Percentiles rank a stretch among this genome's conserved stretches.
phyloP scores from a whole-genome alignment of 371 early-diverging fungal species.

The Syncephalis plumigaleata region DNA sequence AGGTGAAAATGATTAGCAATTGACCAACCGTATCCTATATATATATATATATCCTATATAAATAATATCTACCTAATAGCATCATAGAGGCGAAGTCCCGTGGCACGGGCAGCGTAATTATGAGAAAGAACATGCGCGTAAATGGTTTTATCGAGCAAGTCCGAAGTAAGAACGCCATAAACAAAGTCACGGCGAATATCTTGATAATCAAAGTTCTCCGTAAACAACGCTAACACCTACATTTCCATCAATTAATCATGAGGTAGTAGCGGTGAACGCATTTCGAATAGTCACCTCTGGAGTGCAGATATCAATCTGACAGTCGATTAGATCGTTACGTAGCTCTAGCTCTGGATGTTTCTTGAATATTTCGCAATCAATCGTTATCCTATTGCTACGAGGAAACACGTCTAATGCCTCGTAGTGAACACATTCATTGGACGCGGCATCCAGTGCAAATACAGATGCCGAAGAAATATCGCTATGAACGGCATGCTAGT shows the following conservation, averaged over 20 bases:
- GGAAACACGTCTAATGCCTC: constrained; percentile 54
- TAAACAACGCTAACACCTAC: constrained; percentile 78
- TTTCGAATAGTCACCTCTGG: constrained; percentile 33
- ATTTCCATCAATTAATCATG: neutral
- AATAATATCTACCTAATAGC: constrained; percentile 34
- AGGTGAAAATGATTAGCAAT: constrained; percentile 7
- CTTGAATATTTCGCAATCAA: constrained; percentile 42
- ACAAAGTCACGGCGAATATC: constrained; percentile 80
- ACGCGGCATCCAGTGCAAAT: constrained; percentile 60
- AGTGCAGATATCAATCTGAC: constrained; percentile 83
- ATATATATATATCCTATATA: neutral
- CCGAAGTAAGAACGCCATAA: constrained; percentile 77
- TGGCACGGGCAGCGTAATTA: constrained; percentile 70
- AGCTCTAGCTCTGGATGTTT: constrained; percentile 52
- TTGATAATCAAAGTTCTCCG: constrained; percentile 96
- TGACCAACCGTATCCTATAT: no score
- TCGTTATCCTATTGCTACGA: constrained; percentile 28
- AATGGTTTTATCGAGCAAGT: constrained; percentile 75
- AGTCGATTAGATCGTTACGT: constrained; percentile 84
- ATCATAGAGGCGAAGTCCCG: constrained; percentile 67
- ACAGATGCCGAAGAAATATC: constrained; percentile 59
- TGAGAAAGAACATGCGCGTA: constrained; percentile 61
- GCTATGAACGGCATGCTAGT: constrained; percentile 11
- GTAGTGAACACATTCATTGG: constrained; percentile 65
- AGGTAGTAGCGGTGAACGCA: neutral